These are phyloP conservation scores for Terana coerulea DNA, from an alignment of 768 basidiomycete species.

Conservation along the genomic window DNA sequence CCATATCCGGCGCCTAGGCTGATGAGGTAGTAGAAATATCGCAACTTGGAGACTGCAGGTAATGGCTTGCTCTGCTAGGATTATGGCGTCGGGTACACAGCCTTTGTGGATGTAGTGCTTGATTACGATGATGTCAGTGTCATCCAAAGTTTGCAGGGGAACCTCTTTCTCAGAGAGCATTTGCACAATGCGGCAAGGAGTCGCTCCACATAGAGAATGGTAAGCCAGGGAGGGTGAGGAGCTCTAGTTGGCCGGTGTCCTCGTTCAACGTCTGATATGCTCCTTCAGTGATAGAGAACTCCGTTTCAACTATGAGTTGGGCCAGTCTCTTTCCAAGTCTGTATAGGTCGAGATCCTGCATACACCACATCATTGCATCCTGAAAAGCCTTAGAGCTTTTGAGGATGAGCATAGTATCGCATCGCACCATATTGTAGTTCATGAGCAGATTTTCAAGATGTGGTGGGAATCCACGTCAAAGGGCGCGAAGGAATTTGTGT, in stretches of 20 bases:
- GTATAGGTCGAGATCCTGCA: constrained; percentile 46
- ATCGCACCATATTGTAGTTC: constrained; percentile 44
- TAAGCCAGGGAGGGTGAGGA: constrained; percentile 40
- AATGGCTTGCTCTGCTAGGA: constrained; percentile 42
- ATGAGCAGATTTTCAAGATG: constrained; percentile 44
- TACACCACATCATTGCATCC: constrained; percentile 47
- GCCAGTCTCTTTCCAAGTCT: constrained; percentile 47
- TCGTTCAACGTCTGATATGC: constrained; percentile 44
- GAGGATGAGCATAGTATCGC: constrained; percentile 39
- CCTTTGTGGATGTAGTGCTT: constrained; percentile 51
- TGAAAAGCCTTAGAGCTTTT: constrained; percentile 41
- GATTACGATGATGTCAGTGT: constrained; percentile 63
- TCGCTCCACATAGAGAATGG: constrained; percentile 61
- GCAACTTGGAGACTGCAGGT: constrained; percentile 54
- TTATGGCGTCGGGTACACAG: constrained; percentile 46
- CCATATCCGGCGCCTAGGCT: constrained; percentile 44
- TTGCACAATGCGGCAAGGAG: constrained; percentile 57
- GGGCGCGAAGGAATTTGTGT: constrained; percentile 37
- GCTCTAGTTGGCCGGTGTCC: constrained; percentile 37
- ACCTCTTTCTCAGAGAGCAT: constrained; percentile 46
- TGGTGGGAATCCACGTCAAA: constrained; percentile 40
- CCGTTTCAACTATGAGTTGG: constrained; percentile 49
- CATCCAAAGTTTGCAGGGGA: constrained; percentile 41
- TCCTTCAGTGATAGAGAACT: constrained; percentile 61
- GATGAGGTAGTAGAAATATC: constrained; percentile 63